phyloP scores from a whole-genome alignment of 2,329 filamentous ascomycete genomes.

The Xylariaceae sp. region DNA sequence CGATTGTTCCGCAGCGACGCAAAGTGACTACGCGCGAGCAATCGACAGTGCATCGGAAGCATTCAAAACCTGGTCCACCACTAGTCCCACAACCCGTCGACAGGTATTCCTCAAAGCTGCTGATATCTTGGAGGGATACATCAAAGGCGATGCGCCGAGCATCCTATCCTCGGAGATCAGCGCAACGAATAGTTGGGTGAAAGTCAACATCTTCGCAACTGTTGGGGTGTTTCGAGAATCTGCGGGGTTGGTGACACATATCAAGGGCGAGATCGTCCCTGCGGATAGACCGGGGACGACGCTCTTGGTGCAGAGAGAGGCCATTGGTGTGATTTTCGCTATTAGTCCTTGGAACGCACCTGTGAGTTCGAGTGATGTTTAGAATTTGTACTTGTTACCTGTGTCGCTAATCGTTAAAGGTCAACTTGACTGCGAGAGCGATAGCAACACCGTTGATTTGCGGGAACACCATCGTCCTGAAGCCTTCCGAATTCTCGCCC shows the following conservation, averaged over 20 bases:
- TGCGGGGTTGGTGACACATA: conserved; percentile 37
- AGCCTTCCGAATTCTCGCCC: conserved; percentile 67
- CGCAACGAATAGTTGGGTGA: conserved; percentile 37
- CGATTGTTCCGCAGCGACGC: conserved; percentile 14
- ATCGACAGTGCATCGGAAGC: conserved; percentile 12
- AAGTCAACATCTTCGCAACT: conserved; percentile 39
- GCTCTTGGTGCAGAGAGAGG: conserved; percentile 65
- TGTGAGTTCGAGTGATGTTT: not conserved
- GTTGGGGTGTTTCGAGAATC: conserved; percentile 40
- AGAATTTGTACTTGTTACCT: not conserved
- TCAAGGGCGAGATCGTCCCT: conserved; percentile 30
- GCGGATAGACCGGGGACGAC: conserved; percentile 45
- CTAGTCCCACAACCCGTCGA: conserved; percentile 51
- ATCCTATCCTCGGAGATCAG: conserved; percentile 57
- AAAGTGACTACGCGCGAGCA: conserved; percentile 12
- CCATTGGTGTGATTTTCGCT: conserved; percentile 73
- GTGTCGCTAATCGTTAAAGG: not conserved
- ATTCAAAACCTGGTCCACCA: conserved; percentile 16
- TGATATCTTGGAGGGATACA: conserved; percentile 55
- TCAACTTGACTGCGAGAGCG: conserved; percentile 13
- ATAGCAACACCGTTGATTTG: conserved; percentile 49
- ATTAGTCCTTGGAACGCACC: conserved; percentile 73
- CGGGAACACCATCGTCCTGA: conserved; percentile 76
- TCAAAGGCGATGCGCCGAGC: conserved; percentile 57
- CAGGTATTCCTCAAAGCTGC: conserved; percentile 69